Conservation (phyloP, 306 rosid genomes). For the Prunus mume region DNA sequence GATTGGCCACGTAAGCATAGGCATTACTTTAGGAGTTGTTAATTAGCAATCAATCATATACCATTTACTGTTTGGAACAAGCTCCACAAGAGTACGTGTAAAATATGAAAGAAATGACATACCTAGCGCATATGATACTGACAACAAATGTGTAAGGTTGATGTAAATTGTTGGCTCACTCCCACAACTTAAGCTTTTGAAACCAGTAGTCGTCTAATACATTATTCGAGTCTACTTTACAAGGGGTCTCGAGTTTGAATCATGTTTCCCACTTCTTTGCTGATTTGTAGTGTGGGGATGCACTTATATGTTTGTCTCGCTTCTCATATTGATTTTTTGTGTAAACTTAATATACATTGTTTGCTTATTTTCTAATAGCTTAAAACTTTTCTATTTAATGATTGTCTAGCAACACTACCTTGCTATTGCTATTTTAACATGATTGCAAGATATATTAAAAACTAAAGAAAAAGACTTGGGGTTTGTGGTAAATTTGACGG, state of each 20-base stretch:
- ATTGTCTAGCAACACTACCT: too few relatives aligned
- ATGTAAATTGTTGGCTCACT: too few relatives aligned
- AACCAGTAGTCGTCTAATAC: neutral
- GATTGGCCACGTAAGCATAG: slow-evolving; percentile 1
- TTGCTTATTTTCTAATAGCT: neutral
- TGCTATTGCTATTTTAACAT: neutral
- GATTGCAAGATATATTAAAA: neutral
- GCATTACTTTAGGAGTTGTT: slow-evolving; percentile 20
- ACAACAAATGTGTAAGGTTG: too few relatives aligned
- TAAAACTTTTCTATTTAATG: neutral
- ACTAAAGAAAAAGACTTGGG: neutral
- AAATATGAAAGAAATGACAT: slow-evolving; percentile 3
- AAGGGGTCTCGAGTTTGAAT: neutral
- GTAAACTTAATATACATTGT: neutral
- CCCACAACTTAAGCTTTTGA: too few relatives aligned
- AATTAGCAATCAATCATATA: slow-evolving; percentile 35
- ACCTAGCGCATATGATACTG: neutral
- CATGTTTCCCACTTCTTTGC: neutral
- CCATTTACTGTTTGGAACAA: slow-evolving; percentile 20
- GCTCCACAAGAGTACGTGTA: slow-evolving; percentile 15
- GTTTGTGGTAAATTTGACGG: slow-evolving; percentile 37
- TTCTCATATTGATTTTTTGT: neutral
- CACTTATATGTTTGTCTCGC: neutral
- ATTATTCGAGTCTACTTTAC: neutral
- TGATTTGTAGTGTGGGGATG: neutral